These are phyloP conservation scores for Epichloe elymi DNA, from an alignment of 2,329 filamentous ascomycete genomes.

Conservation along the genomic window DNA sequence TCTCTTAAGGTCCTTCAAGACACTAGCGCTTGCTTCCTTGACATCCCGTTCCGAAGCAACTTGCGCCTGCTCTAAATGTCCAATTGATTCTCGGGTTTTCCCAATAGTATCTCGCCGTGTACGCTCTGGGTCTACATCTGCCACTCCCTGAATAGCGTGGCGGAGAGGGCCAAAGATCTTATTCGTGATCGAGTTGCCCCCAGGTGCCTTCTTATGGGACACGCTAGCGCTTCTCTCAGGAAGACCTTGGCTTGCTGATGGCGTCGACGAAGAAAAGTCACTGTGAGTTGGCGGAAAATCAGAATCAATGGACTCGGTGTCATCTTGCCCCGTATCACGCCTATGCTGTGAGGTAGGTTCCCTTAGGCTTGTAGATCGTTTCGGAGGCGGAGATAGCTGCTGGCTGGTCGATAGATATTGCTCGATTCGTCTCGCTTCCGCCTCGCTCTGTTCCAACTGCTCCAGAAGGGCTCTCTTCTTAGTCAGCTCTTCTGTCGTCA, in stretches of 20 bases:
- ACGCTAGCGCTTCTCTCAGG: constrained; percentile 38
- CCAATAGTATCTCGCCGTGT: constrained; percentile 87
- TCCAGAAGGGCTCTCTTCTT: constrained; percentile 77
- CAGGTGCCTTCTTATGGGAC: constrained; percentile 65
- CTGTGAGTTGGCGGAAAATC: constrained; percentile 88
- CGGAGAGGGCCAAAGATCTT: constrained; percentile 93
- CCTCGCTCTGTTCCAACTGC: constrained; percentile 83
- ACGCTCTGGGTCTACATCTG: constrained; percentile 88
- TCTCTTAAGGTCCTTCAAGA: constrained; percentile 77
- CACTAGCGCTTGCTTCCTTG: constrained; percentile 78
- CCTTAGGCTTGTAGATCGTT: constrained; percentile 51
- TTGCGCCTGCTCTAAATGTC: constrained; percentile 79
- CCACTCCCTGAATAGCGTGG: constrained; percentile 90
- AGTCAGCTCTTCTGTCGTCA: constrained; percentile 83
- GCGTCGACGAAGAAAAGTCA: constrained; percentile 46
- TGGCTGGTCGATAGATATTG: constrained; percentile 74
- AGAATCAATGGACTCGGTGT: constrained; percentile 84
- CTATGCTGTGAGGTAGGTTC: constrained; percentile 35
- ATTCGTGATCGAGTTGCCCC: constrained; percentile 79
- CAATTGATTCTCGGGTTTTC: constrained; percentile 82
- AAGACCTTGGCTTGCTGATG: constrained; percentile 62
- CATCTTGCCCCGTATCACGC: constrained; percentile 50
- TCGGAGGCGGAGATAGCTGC: constrained; percentile 44
- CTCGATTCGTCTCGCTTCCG: constrained; percentile 85
- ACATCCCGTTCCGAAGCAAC: constrained; percentile 83